A percentile compares a stretch with the other conserved stretches of the same genome.
Conservation (phyloP, 371 early-diverging fungal genomes). For the Dichotomocladium elegans region DNA sequence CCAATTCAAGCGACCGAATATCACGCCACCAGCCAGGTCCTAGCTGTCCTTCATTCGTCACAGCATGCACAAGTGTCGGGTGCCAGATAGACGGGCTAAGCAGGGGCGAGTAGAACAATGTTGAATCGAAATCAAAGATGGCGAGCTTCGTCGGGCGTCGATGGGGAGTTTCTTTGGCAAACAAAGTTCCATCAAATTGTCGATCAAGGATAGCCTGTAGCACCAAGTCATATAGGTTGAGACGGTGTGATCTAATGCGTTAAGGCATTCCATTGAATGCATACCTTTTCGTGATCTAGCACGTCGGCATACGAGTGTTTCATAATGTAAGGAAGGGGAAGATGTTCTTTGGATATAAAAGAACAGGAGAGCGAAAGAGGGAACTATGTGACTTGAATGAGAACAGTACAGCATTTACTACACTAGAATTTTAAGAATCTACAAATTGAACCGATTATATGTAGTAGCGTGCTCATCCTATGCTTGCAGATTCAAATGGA, state of each 20-base stretch:
- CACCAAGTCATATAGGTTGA: not conserved
- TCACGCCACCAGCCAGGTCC: constrained; percentile 77
- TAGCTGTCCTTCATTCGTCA: constrained; percentile 52
- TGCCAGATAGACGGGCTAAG: constrained; percentile 81
- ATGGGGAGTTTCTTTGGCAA: not conserved
- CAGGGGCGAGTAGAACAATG: constrained; percentile 79
- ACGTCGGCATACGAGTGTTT: not conserved
- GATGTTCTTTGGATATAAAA: too few relatives aligned
- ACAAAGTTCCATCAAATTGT: constrained; percentile 10
- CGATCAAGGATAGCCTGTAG: constrained; percentile 10
- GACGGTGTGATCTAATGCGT: not conserved
- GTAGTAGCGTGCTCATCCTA: too few relatives aligned
- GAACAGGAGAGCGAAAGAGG: too few relatives aligned
- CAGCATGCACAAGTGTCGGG: constrained; percentile 35
- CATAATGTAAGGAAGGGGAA: not conserved
- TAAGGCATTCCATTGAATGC: not conserved
- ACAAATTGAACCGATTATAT: too few relatives aligned
- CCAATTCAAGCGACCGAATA: constrained; percentile 31
- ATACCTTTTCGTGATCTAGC: not conserved
- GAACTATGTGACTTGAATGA: too few relatives aligned
- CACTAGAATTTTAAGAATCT: too few relatives aligned
- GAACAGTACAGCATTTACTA: too few relatives aligned
- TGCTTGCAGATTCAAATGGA: too few relatives aligned
- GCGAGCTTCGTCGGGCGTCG: constrained; percentile 21
- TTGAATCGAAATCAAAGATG: constrained; percentile 89